These are phyloP conservation scores for Chiua virens DNA, from an alignment of 768 basidiomycete species.

Conservation along the genomic window DNA sequence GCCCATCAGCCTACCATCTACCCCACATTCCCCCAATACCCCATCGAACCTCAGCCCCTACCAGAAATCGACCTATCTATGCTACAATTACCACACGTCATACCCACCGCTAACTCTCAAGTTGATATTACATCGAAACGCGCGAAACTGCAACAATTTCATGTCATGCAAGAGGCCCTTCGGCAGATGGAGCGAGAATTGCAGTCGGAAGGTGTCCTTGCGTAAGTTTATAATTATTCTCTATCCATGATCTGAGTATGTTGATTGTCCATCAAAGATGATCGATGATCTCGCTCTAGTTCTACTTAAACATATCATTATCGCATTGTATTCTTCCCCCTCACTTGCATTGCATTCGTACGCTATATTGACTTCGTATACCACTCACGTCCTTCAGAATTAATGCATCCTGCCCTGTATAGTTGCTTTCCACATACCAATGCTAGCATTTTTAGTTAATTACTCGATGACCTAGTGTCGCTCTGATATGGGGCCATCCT, in stretches of 20 bases:
- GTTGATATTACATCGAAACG: constrained; percentile 6
- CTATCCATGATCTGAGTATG: background rate
- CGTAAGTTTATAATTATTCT: constrained; percentile 1
- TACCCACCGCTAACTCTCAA: background rate
- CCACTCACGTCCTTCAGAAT: background rate
- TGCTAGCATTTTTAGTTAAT: background rate
- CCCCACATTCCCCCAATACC: constrained; percentile 3
- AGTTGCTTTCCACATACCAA: constrained; percentile 3
- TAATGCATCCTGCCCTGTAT: background rate
- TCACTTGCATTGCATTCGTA: background rate
- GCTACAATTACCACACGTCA: constrained; percentile 19
- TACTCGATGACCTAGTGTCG: constrained; percentile 46
- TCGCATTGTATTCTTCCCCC: constrained; percentile 14
- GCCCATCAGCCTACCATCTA: background rate
- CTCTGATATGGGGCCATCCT: constrained; percentile 64
- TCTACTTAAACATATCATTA: constrained; percentile 15
- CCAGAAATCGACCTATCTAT: constrained; percentile 27
- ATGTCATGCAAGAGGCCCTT: constrained; percentile 35
- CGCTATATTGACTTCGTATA: background rate
- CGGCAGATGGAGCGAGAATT: constrained; percentile 36
- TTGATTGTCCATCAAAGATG: constrained; percentile 5
- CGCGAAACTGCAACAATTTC: constrained; percentile 19
- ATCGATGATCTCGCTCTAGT: constrained; percentile 1
- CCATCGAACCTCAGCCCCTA: constrained; percentile 3
- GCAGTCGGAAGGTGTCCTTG: constrained; percentile 17